Conservation (phyloP, 176 grass and related monocot species). For the Oryza glaberrima region DNA sequence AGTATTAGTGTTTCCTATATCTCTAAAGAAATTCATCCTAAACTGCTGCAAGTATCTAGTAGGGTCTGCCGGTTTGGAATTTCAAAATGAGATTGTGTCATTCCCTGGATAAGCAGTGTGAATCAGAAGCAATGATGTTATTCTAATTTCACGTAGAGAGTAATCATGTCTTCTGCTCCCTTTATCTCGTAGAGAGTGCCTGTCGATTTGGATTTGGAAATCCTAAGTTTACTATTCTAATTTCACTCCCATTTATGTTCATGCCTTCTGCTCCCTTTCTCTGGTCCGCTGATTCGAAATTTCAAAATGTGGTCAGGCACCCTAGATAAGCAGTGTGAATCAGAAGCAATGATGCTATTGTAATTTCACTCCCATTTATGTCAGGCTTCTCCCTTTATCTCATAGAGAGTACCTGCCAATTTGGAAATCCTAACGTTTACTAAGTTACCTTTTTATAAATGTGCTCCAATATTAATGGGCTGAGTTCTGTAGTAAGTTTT, state of each 20-base stretch:
- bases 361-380: neutral
- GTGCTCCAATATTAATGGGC: neutral
- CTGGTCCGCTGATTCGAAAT: neutral
- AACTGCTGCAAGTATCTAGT: neutral
- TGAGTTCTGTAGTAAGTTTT: conserved; percentile 9
- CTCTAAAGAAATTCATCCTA: neutral
- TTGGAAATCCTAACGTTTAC: conserved; percentile 1
- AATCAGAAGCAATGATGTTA: neutral
- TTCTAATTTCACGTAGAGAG: neutral
- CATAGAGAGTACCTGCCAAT: neutral
- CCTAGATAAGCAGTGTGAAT: conserved; percentile 13
- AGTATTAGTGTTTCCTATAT: neutral
- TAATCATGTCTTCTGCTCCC: neutral
- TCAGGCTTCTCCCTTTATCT: neutral
- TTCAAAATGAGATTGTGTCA: neutral
- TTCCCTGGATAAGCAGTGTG: neutral
- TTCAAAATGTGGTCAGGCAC: neutral
- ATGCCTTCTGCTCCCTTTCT: neutral
- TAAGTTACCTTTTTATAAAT: neutral
- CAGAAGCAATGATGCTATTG: neutral
- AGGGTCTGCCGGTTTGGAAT: neutral
- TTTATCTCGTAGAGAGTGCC: neutral
- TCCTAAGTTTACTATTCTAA: neutral
- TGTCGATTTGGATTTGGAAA: too few relatives aligned
- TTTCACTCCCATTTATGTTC: neutral